phyloP scores from a whole-genome alignment of 257 asterid species.

The Solanum rostratum region DNA sequence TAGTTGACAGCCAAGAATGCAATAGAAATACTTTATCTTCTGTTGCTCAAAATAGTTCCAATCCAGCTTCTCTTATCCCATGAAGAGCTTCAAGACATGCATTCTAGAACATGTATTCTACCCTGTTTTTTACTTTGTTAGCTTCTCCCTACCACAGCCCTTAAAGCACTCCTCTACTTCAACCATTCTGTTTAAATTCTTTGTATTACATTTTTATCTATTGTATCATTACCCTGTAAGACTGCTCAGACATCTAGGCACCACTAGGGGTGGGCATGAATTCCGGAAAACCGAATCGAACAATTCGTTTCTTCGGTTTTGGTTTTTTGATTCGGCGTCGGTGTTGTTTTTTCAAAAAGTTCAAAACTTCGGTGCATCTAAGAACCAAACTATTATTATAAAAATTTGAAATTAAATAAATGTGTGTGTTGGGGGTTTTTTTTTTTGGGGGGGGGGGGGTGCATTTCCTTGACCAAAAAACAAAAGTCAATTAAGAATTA shows the following conservation, averaged over 20 bases:
- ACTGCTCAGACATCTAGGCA: background rate
- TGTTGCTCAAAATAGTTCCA: background rate
- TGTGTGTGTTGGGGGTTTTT: too few relatives aligned
- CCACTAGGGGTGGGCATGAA: background rate
- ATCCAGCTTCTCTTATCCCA: background rate
- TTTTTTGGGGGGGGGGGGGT: too few relatives aligned
- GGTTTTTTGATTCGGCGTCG: too few relatives aligned
- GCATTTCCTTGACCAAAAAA: too few relatives aligned
- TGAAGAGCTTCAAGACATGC: background rate
- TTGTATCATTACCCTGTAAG: background rate
- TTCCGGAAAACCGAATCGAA: too few relatives aligned
- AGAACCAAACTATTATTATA: too few relatives aligned
- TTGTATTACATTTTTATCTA: background rate
- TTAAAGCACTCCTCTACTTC: background rate
- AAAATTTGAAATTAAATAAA: too few relatives aligned
- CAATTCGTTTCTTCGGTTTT: too few relatives aligned
- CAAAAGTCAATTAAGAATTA: too few relatives aligned
- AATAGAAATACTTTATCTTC: background rate
- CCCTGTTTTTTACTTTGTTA: background rate
- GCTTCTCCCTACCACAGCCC: background rate
- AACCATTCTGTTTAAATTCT: background rate
- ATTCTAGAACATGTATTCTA: too few relatives aligned
- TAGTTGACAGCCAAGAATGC: background rate
- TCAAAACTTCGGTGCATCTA: too few relatives aligned
- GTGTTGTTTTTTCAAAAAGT: too few relatives aligned